These are phyloP conservation scores for Passiflora organensis DNA, from an alignment of 345 rosid species.

Conservation along the genomic window DNA sequence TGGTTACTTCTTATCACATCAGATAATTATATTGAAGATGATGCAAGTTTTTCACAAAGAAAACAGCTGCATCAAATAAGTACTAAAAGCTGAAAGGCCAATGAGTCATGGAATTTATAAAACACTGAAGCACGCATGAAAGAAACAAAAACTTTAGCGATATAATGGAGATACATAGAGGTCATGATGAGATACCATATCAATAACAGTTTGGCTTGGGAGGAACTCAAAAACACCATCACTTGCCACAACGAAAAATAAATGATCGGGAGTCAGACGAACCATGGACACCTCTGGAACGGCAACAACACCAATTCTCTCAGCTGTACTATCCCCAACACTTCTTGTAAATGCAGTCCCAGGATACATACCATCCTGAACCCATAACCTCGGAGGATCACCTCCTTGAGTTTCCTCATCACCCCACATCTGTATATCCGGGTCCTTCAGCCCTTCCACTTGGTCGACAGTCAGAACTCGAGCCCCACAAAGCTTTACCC, in stretches of 20 bases:
- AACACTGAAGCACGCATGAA: too few species aligned
- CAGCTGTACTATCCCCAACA: slow-evolving; percentile 82
- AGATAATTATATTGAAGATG: too few species aligned
- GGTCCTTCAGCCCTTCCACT: slow-evolving; percentile 90
- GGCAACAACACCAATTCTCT: slow-evolving; percentile 78
- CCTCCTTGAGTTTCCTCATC: slow-evolving; percentile 84
- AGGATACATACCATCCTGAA: slow-evolving; percentile 83
- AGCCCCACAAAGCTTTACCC: slow-evolving; percentile 89
- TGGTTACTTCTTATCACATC: too few species aligned
- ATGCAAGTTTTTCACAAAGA: too few species aligned
- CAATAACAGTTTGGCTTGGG: slow-evolving; percentile 78
- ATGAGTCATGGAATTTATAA: slow-evolving; percentile 3
- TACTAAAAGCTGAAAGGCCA: background rate
- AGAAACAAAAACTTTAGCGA: too few species aligned
- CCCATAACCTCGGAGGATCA: slow-evolving; percentile 98
- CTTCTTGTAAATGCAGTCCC: slow-evolving; percentile 97
- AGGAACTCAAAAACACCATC: slow-evolving; percentile 97
- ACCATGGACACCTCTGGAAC: slow-evolving; percentile 73
- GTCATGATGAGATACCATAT: slow-evolving; percentile 51
- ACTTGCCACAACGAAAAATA: slow-evolving; percentile 89
- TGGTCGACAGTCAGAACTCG: slow-evolving; percentile 90
- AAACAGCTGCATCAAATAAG: background rate
- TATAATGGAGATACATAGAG: background rate
- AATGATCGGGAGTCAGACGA: slow-evolving; percentile 55
- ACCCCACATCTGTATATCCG: slow-evolving; percentile 74